Evolutionary conservation across 306 rosid genomes (phyloP), one percentile per base, ranked within the genome.

Genomic region (Corylus americana): DNA sequence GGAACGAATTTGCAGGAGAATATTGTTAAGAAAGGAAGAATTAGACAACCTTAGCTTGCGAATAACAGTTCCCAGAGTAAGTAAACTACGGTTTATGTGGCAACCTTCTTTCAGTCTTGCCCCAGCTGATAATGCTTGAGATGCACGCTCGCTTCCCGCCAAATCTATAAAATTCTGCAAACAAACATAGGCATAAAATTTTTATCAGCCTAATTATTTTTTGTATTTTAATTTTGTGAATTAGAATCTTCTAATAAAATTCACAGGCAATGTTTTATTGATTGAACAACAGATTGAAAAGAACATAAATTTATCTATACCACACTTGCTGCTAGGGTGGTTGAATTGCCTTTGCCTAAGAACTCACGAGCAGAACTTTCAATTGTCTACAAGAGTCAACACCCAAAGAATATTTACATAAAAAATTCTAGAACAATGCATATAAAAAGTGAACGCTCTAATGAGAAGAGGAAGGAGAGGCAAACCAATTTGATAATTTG

Each of bases 71-170:
- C 91, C 82, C 78, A 96, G 92, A 74, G 99, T 96, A 71, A 96
- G 90, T 79, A 96, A 91, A 91, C 99, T 96, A 85, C 99, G 94
- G 81, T 96, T 96, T 67, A 96, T 96, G 85, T 96, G 97, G 83
- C 98, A 91, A 69, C 99, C 99, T 89, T 96, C 99, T 87, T 93
- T 96, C 85, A 96, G 79, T 88, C 99, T 90, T 49, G 89, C 53
- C 80, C 99, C 99, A 79, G 94, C 98, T 81, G 99, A 95, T 77
- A 90, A 73, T 70, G 93, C 90, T 85, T 93, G 99, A 83, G 99
- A 90, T 78, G 99, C 99, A 70, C 99, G 98, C 89, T 96, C 99
- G 53, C 99, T 96, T 47, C 99, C 99, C 7, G 99, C 99, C 82
- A 96, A 88, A 83, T 96, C 99, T 83, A 96, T 88, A 86, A 96